Conservation (phyloP, 352 stramenopile genomes). For the Phytophthora tentaculata region DNA sequence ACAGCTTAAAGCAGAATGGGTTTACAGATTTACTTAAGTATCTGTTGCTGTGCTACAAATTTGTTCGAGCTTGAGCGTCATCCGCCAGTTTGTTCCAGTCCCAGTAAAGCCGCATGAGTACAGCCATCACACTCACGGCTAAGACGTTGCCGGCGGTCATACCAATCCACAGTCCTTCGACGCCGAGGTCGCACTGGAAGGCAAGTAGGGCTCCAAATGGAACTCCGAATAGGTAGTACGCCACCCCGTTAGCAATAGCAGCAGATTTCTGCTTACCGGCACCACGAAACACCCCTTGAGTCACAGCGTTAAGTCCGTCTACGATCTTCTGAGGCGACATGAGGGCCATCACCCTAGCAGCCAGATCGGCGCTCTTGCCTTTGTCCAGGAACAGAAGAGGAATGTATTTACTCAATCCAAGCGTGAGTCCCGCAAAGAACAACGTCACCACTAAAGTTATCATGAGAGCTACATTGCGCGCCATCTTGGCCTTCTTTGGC, state of each 20-base stretch:
- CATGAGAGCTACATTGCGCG: neutral
- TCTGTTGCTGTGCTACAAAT: too few relatives aligned
- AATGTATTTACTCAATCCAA: neutral
- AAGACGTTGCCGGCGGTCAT: slow-evolving; percentile 39
- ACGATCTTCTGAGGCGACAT: neutral
- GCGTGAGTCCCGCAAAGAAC: neutral
- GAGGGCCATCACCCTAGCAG: neutral
- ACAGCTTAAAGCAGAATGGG: neutral
- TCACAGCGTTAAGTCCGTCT: neutral
- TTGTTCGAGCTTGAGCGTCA: neutral
- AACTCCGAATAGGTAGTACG: neutral
- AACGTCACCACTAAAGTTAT: neutral
- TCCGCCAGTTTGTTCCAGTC: slow-evolving; percentile 4
- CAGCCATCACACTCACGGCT: neutral
- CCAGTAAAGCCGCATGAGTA: slow-evolving; percentile 1
- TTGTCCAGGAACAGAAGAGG: neutral
- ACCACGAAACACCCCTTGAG: neutral
- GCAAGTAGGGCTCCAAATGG: neutral
- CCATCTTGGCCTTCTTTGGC: neutral
- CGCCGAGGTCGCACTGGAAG: slow-evolving; percentile 7
- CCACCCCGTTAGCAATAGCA: neutral
- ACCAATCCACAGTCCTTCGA: slow-evolving; percentile 54
- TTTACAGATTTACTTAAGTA: neutral
- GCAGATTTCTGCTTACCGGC: neutral
- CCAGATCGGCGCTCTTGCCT: neutral